A percentile compares a stretch with the other conserved stretches of the same genome.
phyloP scores from a whole-genome alignment of 257 asterid species.

The Plantago major region DNA sequence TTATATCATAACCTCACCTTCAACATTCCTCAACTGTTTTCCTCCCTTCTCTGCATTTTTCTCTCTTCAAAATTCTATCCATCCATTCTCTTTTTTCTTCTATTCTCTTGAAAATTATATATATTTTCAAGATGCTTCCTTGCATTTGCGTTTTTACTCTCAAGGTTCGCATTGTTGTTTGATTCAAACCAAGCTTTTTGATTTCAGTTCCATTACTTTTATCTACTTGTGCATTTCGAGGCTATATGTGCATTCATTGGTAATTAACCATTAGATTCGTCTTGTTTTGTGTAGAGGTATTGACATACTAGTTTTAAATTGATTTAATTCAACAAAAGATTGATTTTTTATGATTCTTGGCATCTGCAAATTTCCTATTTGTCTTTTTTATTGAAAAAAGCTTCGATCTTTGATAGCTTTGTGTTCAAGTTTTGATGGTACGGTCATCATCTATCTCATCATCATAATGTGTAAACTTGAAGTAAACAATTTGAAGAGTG shows the following conservation, averaged over 20 bases:
- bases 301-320: too few relatives aligned
- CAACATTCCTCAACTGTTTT: not conserved
- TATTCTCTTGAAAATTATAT: too few relatives aligned
- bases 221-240: constrained; percentile 23
- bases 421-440: constrained; percentile 12
- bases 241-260: constrained; percentile 30
- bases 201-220: constrained; percentile 17
- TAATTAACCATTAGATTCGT: constrained; percentile 33
- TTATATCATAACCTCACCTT: too few relatives aligned
- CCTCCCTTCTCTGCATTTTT: constrained; percentile 12
- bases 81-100: not conserved
- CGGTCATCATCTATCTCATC: not conserved
- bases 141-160: too few relatives aligned
- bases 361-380: not conserved
- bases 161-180: too few relatives aligned
- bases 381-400: constrained; percentile 16
- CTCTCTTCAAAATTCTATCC: not conserved
- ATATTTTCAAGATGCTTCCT: too few relatives aligned
- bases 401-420: constrained; percentile 10
- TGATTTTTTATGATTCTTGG: not conserved
- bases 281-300: constrained; percentile 40
- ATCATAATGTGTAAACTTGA: constrained; percentile 28
- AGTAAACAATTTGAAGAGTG: constrained; percentile 1
- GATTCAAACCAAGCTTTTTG: not conserved
- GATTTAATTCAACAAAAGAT: too few relatives aligned